These are phyloP conservation scores for Saitozyma sp. DNA, from an alignment of 768 basidiomycete species.

Conservation along the genomic window DNA sequence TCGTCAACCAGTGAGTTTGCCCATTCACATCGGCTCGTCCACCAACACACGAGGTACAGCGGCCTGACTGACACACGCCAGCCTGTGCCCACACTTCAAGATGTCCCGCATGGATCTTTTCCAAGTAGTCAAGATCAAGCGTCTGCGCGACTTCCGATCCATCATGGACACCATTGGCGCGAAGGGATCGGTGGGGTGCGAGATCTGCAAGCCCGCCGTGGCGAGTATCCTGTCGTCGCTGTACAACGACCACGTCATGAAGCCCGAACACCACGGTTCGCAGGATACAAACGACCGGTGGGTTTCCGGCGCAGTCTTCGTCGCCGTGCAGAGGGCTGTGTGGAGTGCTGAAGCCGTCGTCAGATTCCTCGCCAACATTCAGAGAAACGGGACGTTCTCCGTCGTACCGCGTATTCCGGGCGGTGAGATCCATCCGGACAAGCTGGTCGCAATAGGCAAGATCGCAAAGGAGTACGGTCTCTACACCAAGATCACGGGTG, in stretches of 20 bases:
- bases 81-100: constrained; percentile 66
- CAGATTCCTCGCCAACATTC: constrained; percentile 68
- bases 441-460: constrained; percentile 64
- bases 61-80: constrained; percentile 11
- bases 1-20: constrained; percentile 58
- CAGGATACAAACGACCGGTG: constrained; percentile 69
- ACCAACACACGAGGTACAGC: too few relatives aligned
- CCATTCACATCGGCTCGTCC: too few relatives aligned
- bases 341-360: not conserved
- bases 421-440: constrained; percentile 70
- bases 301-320: too few relatives aligned
- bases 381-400: constrained; percentile 65
- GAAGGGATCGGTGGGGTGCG: constrained; percentile 64
- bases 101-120: constrained; percentile 69
- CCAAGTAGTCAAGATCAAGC: constrained; percentile 65
- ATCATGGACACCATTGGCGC: constrained; percentile 61
- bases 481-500: constrained; percentile 64
- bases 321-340: too few relatives aligned
- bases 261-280: constrained; percentile 64
- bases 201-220: constrained; percentile 70
- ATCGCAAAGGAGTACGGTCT: constrained; percentile 68
- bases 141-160: constrained; percentile 61
- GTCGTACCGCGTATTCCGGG: constrained; percentile 71
- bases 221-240: constrained; percentile 60
- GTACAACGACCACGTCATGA: constrained; percentile 68